Evolutionary conservation across 805 yeast genomes (phyloP), one percentile per base, ranked within the genome.

Genomic region (Starmerella scarabaei): DNA sequence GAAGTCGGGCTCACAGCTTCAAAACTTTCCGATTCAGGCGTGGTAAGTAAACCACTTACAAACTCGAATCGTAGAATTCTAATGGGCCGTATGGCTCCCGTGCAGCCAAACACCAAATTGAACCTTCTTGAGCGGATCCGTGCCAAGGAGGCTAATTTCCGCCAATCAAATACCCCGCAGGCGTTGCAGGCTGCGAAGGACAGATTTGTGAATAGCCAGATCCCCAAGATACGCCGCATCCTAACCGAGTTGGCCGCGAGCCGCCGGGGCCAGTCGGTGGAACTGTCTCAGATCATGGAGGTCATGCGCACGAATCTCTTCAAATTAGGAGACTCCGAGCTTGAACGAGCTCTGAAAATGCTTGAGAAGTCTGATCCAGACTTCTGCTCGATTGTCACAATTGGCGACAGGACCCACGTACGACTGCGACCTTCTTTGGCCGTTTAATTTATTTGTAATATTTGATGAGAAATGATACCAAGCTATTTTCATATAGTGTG

Each of bases 111-210:
- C 11, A n/a, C 20, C 5, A 27, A 36, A 21, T 50, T 50, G 8
- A 21, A 52, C 1, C 41, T 58, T 4, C 38, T 56, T 27, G 60
- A 58, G 19, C 49, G 62, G 12, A 52, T 59, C 24, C 48, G 53
- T 7, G 58, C 58, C 24, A 53, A 56, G 37, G 58, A 59, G 37
- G 52, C 52, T 2, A 45, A 39, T 2, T 33, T 46, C 2, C 33
- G 37, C 19, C 35, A 21, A 7, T 29, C 30, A 12, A 32, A 37
- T 8, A 31, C 30, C 15, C 43, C 44, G 9, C 39, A 35, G 12
- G 40, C 37, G 8, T 17, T 42, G 15, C 44, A 35, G 19, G 28
- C 34, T 14, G 24, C 30, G 20, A 36, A 46, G 20, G 48, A 45
- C 19, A 26, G 37, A 29, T 53, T 53, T 38, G 36, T 56, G 18